Conservation (phyloP, 1,284 basidiomycete species). For the Malassezia psittaci region DNA sequence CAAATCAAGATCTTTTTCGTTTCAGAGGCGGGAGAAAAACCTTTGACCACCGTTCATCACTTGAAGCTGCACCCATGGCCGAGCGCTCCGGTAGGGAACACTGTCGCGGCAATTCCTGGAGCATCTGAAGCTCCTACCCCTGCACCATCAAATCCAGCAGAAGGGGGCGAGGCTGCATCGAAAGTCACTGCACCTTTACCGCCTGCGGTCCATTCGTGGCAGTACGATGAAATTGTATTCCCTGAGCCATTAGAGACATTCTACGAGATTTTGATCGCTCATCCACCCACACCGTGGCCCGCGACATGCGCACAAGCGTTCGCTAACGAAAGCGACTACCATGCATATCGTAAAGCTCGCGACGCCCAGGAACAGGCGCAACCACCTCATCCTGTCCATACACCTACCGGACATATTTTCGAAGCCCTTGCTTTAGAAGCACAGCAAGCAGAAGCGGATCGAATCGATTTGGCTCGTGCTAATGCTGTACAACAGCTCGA, state of each 20-base stretch:
- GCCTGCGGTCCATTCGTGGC: conserved; percentile 69
- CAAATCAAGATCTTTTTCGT: conserved; percentile 85
- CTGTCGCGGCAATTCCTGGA: conserved; percentile 43
- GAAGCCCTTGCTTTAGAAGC: conserved; percentile 66
- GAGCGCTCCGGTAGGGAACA: conserved; percentile 44
- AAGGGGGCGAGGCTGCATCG: background rate
- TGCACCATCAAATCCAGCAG: conserved; percentile 13
- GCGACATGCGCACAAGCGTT: conserved; percentile 32
- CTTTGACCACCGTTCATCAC: conserved; percentile 74
- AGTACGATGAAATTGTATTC: conserved; percentile 97
- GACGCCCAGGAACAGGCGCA: conserved; percentile 5
- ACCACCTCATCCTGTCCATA: conserved; percentile 39
- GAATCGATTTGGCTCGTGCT: conserved; percentile 67
- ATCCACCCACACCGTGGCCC: conserved; percentile 65
- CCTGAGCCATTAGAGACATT: conserved; percentile 83
- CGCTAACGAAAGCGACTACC: conserved; percentile 27
- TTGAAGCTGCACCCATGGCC: conserved; percentile 93
- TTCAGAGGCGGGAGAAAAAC: conserved; percentile 83
- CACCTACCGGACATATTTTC: conserved; percentile 36
- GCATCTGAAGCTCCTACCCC: conserved; percentile 46
- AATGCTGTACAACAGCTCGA: conserved; percentile 52
- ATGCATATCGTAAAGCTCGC: conserved; percentile 21
- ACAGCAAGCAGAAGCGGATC: conserved; percentile 66
- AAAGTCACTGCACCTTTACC: conserved; percentile 18
- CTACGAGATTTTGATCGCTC: conserved; percentile 66